Conservation (phyloP, 1,284 basidiomycete species). For the Singerocomus rubriflavus region DNA sequence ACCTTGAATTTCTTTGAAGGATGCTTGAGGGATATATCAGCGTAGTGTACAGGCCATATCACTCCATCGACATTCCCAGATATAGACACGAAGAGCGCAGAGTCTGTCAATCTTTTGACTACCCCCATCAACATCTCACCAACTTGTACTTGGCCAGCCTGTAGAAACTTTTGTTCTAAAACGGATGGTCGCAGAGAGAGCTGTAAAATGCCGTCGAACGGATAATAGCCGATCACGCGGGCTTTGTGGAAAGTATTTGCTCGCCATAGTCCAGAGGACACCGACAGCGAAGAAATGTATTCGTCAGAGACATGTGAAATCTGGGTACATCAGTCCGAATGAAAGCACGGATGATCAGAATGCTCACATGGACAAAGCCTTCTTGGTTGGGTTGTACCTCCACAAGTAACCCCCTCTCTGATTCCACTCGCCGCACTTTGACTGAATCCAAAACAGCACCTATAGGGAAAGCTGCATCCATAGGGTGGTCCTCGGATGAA, state of each 20-base stretch:
- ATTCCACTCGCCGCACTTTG: conserved; percentile 71
- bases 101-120: conserved; percentile 78
- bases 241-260: conserved; percentile 78
- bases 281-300: conserved; percentile 74
- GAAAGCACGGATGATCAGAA: neutral
- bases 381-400: conserved; percentile 61
- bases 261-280: conserved; percentile 76
- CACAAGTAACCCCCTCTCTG: conserved; percentile 79
- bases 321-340: conserved; percentile 39
- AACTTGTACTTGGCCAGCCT: conserved; percentile 79
- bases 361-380: conserved; percentile 84
- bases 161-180: conserved; percentile 85
- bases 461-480: conserved; percentile 65
- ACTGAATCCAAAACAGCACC: conserved; percentile 72
- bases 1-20: conserved; percentile 90
- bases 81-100: conserved; percentile 81
- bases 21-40: conserved; percentile 90
- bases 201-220: conserved; percentile 86
- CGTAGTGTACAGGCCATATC: conserved; percentile 93
- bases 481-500: conserved; percentile 26
- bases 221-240: conserved; percentile 86
- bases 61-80: conserved; percentile 89
- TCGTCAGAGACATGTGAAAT: conserved; percentile 95
- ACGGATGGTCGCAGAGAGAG: conserved; percentile 83
- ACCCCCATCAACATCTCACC: conserved; percentile 85